Conservation (phyloP, 257 asterid species). For the Penstemon davidsonii region DNA sequence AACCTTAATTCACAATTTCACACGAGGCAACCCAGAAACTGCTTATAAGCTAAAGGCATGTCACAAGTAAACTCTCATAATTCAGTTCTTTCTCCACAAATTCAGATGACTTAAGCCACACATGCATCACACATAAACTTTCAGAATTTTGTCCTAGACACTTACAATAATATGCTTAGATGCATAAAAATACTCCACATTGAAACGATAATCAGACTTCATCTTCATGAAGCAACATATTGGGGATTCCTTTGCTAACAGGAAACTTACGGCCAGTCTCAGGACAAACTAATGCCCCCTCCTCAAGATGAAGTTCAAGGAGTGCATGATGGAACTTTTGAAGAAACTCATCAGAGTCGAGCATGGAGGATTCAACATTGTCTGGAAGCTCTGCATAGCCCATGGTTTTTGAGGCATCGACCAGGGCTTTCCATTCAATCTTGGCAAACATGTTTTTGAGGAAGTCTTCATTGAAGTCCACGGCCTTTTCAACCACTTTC, state of each 20-base stretch:
- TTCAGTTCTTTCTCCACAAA: no score
- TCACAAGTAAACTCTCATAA: no score
- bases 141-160: no score
- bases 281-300: slow-evolving; percentile 84
- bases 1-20: no score
- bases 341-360: slow-evolving; percentile 78
- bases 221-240: slow-evolving; percentile 91
- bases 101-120: no score
- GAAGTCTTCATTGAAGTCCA: slow-evolving; percentile 68
- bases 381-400: slow-evolving; percentile 79
- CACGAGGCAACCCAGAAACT: no score
- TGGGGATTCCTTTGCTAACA: slow-evolving; percentile 85
- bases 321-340: slow-evolving; percentile 84
- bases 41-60: no score
- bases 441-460: slow-evolving; percentile 74
- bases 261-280: slow-evolving; percentile 85
- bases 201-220: slow-evolving; percentile 53
- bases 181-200: not conserved
- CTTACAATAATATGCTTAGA: no score
- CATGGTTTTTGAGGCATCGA: slow-evolving; percentile 67
- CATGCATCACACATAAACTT: no score
- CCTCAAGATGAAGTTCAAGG: slow-evolving; percentile 89
- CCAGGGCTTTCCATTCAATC: slow-evolving; percentile 74
- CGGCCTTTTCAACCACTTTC: slow-evolving; percentile 59
- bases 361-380: slow-evolving; percentile 62